These are phyloP conservation scores for Mycosphaerella arachidis DNA, from an alignment of 2,329 filamentous ascomycete species.

Conservation along the genomic window DNA sequence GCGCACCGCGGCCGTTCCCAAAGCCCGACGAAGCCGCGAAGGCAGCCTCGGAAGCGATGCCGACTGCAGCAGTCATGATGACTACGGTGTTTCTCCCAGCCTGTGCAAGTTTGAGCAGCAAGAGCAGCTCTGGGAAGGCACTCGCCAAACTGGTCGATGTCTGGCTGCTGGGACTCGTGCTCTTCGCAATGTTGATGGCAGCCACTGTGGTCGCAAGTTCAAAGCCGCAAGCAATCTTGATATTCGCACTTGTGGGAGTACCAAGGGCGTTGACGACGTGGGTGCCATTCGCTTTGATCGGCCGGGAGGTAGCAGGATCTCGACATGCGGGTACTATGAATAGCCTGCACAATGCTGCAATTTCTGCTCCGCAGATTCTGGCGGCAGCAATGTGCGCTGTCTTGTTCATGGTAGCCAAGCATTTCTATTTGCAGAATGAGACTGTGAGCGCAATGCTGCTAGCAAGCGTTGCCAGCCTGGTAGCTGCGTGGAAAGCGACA, in stretches of 20 bases:
- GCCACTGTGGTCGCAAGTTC: neutral
- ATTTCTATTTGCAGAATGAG: neutral
- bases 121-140: neutral
- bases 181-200: neutral
- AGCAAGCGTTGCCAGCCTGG: neutral
- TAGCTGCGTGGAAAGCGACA: neutral
- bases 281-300: neutral
- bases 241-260: neutral
- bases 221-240: neutral
- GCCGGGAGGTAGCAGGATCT: neutral
- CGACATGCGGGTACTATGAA: slow-evolving; percentile 4
- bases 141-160: neutral
- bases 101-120: neutral
- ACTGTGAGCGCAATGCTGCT: neutral
- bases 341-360: slow-evolving; percentile 6
- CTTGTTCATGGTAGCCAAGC: neutral
- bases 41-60: too few relatives aligned
- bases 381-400: neutral
- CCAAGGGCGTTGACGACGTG: neutral
- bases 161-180: neutral
- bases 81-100: neutral
- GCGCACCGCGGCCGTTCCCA: too few relatives aligned
- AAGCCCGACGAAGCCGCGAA: too few relatives aligned
- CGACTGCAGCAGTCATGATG: too few relatives aligned
- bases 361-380: slow-evolving; percentile 2